These are phyloP conservation scores for Penicillium turbatum DNA, from an alignment of 495 filamentous ascomycete species.

Conservation along the genomic window DNA sequence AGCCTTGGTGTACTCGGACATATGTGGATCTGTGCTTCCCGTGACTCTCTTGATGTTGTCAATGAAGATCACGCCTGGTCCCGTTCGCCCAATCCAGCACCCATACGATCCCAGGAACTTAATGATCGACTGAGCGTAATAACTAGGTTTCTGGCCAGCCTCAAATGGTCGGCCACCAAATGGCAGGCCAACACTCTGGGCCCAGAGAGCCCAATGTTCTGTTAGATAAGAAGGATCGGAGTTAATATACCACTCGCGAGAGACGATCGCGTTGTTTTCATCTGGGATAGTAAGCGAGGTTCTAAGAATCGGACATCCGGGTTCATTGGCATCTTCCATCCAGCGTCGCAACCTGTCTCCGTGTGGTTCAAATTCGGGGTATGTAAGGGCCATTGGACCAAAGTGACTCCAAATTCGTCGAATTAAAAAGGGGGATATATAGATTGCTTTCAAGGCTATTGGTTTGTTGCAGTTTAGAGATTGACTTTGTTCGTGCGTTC, in stretches of 20 bases:
- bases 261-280: too few species aligned
- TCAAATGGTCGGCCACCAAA: background rate
- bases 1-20: background rate
- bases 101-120: background rate
- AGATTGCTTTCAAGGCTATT: background rate
- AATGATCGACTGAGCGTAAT: background rate
- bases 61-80: background rate
- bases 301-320: background rate
- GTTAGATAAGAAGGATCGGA: background rate
- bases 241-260: background rate
- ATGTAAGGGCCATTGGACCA: background rate
- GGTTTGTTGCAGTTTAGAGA: background rate
- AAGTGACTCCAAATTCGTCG: background rate
- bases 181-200: background rate
- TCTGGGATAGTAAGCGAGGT: background rate
- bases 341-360: background rate
- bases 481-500: background rate
- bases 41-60: background rate
- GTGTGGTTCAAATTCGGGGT: background rate
- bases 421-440: background rate
- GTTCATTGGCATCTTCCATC: background rate
- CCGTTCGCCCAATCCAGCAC: background rate
- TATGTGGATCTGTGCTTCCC: background rate
- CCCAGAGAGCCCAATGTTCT: background rate
- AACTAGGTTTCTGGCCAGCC: background rate